These are phyloP conservation scores for Escovopsis sp. DNA, from an alignment of 2,329 filamentous ascomycete species.

Conservation along the genomic window DNA sequence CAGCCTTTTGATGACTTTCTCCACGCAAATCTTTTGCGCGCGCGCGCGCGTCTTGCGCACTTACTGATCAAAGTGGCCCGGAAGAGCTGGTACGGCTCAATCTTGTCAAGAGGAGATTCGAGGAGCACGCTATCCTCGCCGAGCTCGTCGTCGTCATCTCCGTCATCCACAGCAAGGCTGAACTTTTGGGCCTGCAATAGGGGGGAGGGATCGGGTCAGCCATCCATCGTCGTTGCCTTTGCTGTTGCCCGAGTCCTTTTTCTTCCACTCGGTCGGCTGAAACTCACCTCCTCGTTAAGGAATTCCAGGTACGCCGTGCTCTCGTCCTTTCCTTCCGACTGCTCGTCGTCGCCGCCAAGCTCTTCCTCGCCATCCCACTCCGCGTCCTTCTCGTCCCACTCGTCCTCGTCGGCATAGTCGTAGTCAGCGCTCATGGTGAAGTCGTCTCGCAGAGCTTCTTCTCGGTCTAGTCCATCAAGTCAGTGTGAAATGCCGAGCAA, in stretches of 20 bases:
- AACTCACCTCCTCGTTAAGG: constrained; percentile 70
- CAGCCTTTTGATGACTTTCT: too few relatives aligned
- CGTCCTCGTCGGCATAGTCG: constrained; percentile 58
- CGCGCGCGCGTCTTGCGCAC: constrained; percentile 26
- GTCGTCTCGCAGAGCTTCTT: constrained; percentile 83
- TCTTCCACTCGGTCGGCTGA: not conserved
- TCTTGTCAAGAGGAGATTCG: constrained; percentile 85
- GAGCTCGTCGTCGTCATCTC: constrained; percentile 75
- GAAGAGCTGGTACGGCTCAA: constrained; percentile 89
- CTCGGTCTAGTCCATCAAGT: constrained; percentile 46
- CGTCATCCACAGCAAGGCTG: constrained; percentile 49
- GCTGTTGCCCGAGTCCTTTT: not conserved
- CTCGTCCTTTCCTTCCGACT: constrained; percentile 64
- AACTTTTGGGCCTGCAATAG: constrained; percentile 82
- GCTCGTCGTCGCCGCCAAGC: constrained; percentile 49
- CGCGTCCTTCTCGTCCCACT: constrained; percentile 67
- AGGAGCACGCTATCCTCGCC: constrained; percentile 85
- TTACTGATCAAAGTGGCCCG: constrained; percentile 66
- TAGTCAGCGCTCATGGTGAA: constrained; percentile 53
- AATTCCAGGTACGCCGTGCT: constrained; percentile 92
- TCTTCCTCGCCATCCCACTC: constrained; percentile 67
- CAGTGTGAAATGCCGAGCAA: constrained; percentile 8
- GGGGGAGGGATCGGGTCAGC: too few relatives aligned
- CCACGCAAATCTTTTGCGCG: too few relatives aligned
- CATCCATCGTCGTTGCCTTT: too few relatives aligned